Evolutionary conservation across 2,329 filamentous ascomycete genomes (phyloP).

Genomic region (Monosporascus sp.): DNA sequence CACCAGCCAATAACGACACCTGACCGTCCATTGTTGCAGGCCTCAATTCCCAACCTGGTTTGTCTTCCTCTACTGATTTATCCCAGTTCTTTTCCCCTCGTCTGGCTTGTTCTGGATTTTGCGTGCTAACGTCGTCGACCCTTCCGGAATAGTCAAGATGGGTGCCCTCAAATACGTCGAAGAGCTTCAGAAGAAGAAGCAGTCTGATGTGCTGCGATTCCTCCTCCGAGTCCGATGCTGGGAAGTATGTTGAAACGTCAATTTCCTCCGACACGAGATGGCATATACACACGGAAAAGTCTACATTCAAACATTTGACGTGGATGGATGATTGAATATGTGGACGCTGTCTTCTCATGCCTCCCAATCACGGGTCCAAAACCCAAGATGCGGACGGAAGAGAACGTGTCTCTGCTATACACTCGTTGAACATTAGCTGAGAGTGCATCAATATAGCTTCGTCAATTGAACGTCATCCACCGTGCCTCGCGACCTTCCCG

Average conservation of each 20-base stretch:
- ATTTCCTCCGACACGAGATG: constrained; percentile 18
- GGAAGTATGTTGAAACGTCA: constrained; percentile 72
- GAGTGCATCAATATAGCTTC: constrained; percentile 99
- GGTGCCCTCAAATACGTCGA: constrained; percentile 99
- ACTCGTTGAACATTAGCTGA: constrained; percentile 99
- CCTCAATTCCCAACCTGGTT: constrained; percentile 29
- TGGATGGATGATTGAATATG: constrained; percentile 24
- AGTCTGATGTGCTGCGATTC: constrained; percentile 99
- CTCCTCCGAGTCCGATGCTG: constrained; percentile 99
- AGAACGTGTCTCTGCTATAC: constrained; percentile 69
- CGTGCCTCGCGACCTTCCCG: constrained; percentile 96
- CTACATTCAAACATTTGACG: constrained; percentile 22
- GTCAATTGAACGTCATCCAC: constrained; percentile 99
- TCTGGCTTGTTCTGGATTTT: background rate
- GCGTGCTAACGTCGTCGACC: constrained; percentile 15
- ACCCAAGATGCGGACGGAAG: constrained; percentile 8
- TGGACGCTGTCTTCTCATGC: constrained; percentile 29
- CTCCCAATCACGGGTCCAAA: background rate
- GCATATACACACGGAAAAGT: constrained; percentile 20
- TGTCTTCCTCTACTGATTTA: constrained; percentile 8
- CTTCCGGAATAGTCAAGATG: constrained; percentile 62
- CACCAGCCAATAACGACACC: constrained; percentile 24
- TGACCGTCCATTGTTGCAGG: constrained; percentile 31
- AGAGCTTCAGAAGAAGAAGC: constrained; percentile 99
- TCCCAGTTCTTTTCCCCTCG: background rate